A percentile compares a stretch with the other conserved stretches of the same genome.
phyloP scores from a whole-genome alignment of 306 rosid genomes.

The Inga leiocalycina region DNA sequence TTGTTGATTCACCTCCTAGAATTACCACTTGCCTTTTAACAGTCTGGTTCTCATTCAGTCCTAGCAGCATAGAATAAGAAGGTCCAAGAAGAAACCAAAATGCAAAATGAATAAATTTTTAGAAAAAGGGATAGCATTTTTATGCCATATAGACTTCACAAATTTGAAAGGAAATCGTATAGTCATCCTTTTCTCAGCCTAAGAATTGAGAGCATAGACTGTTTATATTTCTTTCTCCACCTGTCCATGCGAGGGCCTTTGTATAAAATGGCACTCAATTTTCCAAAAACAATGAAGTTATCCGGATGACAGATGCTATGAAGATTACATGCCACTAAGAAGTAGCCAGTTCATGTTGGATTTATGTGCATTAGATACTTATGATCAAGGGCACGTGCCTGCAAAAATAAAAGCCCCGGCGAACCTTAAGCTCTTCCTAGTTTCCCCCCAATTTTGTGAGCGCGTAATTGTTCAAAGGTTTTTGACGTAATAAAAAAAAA shows the following conservation, averaged over 20 bases:
- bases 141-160: conserved; percentile 18
- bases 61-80: conserved; percentile 38
- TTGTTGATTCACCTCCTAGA: conserved; percentile 69
- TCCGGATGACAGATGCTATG: not conserved
- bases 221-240: not conserved
- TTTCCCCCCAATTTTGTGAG: not conserved
- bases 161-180: conserved; percentile 15
- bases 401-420: not conserved
- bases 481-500: not conserved
- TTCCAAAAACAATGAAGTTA: conserved; percentile 21
- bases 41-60: conserved; percentile 40
- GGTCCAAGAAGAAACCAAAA: conserved; percentile 19
- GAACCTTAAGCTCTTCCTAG: not conserved
- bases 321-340: not conserved
- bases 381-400: conserved; percentile 28
- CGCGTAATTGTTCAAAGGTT: not conserved
- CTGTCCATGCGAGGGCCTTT: conserved; percentile 10
- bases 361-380: conserved; percentile 10
- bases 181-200: conserved; percentile 21
- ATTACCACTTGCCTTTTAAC: conserved; percentile 50
- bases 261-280: conserved; percentile 13
- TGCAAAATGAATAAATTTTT: not conserved
- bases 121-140: not conserved
- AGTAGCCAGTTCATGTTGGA: not conserved
- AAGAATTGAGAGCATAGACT: conserved; percentile 14